These are phyloP conservation scores for Paramecium bursaria DNA, from an alignment of 73 alveolate species.

Conservation along the genomic window DNA sequence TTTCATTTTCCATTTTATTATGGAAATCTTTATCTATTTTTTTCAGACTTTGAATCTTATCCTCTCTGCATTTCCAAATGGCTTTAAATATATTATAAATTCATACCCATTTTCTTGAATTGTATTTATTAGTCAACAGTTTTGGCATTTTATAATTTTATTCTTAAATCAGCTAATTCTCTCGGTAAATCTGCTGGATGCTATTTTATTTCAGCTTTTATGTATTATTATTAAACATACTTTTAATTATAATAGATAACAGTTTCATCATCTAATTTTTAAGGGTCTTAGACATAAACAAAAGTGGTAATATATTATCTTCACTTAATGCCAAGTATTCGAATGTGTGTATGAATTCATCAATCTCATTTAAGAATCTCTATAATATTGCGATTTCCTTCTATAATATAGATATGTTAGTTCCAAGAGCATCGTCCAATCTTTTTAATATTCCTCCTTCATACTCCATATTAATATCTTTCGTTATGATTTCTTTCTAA, in stretches of 20 bases:
- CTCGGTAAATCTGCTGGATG: constrained; percentile 59
- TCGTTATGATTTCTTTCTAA: constrained; percentile 70
- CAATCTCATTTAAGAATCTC: constrained; percentile 71
- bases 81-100: too few species aligned
- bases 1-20: constrained; percentile 76
- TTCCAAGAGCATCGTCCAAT: constrained; percentile 74
- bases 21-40: constrained; percentile 61
- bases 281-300: constrained; percentile 74
- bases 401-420: constrained; percentile 73
- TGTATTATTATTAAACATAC: constrained; percentile 63
- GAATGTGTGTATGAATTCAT: constrained; percentile 74
- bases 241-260: constrained; percentile 69
- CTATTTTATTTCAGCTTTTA: constrained; percentile 66
- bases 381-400: constrained; percentile 76
- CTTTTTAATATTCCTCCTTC: constrained; percentile 75
- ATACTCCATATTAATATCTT: constrained; percentile 77
- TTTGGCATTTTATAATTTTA: constrained; percentile 24
- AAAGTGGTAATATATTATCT: constrained; percentile 73
- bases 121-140: constrained; percentile 69
- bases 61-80: constrained; percentile 77
- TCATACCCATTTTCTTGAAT: constrained; percentile 78
- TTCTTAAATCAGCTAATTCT: constrained; percentile 52
- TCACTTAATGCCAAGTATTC: constrained; percentile 74
- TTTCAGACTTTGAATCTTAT: constrained; percentile 64
- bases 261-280: constrained; percentile 70